A percentile compares a stretch with the other conserved stretches of the same genome.
phyloP scores from a whole-genome alignment of 352 stramenopile genomes.

The Pythium vanterpoolii region DNA sequence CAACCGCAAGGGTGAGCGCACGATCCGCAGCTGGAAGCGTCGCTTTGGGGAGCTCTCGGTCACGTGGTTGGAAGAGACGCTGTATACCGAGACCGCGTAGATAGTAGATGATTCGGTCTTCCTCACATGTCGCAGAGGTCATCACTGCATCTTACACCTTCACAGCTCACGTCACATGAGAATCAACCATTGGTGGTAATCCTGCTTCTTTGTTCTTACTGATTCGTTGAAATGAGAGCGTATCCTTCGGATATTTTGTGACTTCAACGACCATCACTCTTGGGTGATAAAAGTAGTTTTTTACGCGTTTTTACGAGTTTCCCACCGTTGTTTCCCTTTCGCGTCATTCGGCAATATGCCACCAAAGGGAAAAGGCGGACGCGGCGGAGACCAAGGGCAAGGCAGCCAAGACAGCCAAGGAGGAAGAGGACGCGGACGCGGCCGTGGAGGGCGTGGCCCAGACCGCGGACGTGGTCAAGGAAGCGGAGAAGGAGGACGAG shows the following conservation, averaged over 20 bases:
- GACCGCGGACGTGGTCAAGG: slow-evolving; percentile 7
- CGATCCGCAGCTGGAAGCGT: slow-evolving; percentile 17
- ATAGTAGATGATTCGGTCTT: background rate
- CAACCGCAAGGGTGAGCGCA: slow-evolving; percentile 6
- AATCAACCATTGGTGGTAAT: too few species aligned
- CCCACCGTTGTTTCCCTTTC: background rate
- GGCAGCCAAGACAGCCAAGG: too few species aligned
- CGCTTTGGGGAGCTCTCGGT: slow-evolving; percentile 5
- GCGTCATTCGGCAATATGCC: slow-evolving; percentile 12
- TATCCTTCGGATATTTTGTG: background rate
- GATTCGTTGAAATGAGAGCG: too few species aligned
- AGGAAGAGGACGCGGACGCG: slow-evolving; percentile 2
- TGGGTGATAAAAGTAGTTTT: background rate
- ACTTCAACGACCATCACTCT: background rate
- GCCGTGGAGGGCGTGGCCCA: too few species aligned
- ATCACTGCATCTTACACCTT: too few species aligned
- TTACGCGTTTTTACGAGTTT: slow-evolving; percentile 3
- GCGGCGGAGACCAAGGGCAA: background rate
- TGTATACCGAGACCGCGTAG: slow-evolving; percentile 1
- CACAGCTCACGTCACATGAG: too few species aligned
- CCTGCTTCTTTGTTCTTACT: too few species aligned
- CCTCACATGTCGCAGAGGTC: background rate
- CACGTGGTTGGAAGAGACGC: background rate
- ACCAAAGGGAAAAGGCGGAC: slow-evolving; percentile 12
- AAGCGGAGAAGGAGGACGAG: slow-evolving; percentile 6